Percentiles rank a stretch among this genome's conserved stretches.
phyloP scores from a whole-genome alignment of 805 yeast genomes.

The Sungouiella thailandica region DNA sequence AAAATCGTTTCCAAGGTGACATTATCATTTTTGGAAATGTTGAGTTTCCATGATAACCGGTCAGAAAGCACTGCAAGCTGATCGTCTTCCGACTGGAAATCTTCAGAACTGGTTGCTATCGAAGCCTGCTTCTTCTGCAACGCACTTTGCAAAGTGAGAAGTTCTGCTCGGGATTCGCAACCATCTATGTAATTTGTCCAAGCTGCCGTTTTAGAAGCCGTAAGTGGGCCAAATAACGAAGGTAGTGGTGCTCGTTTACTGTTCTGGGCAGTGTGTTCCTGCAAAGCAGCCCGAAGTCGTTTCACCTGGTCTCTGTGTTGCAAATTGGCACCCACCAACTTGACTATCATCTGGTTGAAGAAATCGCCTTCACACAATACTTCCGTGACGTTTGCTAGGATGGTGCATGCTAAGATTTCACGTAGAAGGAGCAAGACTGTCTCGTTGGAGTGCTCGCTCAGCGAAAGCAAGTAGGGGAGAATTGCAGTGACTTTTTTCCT shows the following conservation, averaged over 20 bases:
- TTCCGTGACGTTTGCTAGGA: constrained; percentile 46
- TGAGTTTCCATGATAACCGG: neutral
- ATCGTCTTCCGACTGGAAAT: neutral
- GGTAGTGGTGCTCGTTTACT: constrained; percentile 4
- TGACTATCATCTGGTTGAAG: constrained; percentile 63
- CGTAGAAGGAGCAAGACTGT: constrained; percentile 47
- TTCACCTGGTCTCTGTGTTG: constrained; percentile 73
- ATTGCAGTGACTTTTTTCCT: constrained; percentile 36
- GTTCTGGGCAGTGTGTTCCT: constrained; percentile 46
- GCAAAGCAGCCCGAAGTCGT: constrained; percentile 63
- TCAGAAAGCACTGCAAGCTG: neutral
- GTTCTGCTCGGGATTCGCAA: constrained; percentile 1
- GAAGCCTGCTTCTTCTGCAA: neutral
- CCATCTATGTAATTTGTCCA: constrained; percentile 4
- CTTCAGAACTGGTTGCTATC: neutral
- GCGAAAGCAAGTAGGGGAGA: constrained; percentile 47
- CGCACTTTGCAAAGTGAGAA: neutral
- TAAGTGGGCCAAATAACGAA: neutral
- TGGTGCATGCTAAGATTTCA: constrained; percentile 55
- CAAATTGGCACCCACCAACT: constrained; percentile 56
- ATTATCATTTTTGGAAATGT: neutral
- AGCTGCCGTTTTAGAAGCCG: constrained; percentile 3
- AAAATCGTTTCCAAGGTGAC: constrained; percentile 7
- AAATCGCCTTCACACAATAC: constrained; percentile 70
- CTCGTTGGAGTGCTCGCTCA: constrained; percentile 41